Percentiles rank a stretch among this genome's conserved stretches.
Evolutionary conservation across 140 eudicot species (phyloP).

Genomic region (Stevia rebaudiana): DNA sequence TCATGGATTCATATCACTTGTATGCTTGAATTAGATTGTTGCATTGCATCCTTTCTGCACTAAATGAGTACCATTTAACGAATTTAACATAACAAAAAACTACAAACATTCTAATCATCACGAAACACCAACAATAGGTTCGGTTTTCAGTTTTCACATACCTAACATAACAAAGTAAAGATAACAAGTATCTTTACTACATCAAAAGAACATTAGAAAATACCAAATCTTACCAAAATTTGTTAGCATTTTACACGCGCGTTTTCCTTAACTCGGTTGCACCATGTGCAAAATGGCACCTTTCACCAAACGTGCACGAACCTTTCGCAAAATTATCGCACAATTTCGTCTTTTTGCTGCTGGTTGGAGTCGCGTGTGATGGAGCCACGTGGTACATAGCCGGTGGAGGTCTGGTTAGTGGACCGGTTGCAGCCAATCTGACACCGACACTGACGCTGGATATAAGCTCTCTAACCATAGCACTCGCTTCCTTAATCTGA

Average conservation of each 20-base stretch:
- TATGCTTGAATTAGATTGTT: too few relatives aligned
- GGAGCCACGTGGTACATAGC: constrained; percentile 21
- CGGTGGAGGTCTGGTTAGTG: constrained; percentile 12
- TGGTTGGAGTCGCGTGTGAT: neutral
- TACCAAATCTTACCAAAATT: neutral
- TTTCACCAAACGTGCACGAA: constrained; percentile 55
- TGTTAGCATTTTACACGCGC: constrained; percentile 11
- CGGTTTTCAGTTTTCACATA: neutral
- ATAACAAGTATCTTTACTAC: constrained; percentile 6
- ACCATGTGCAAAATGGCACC: constrained; percentile 69
- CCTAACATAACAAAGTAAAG: constrained; percentile 10
- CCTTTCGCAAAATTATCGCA: constrained; percentile 60
- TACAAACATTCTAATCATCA: neutral
- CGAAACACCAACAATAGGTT: neutral
- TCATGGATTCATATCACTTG: too few relatives aligned
- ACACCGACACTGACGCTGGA: constrained; percentile 30
- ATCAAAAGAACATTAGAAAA: neutral
- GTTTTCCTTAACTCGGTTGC: constrained; percentile 44
- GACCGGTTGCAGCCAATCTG: constrained; percentile 17
- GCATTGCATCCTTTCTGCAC: too few relatives aligned
- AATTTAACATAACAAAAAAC: neutral
- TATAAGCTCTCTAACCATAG: constrained; percentile 51
- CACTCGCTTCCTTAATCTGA: constrained; percentile 55
- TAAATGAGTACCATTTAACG: neutral
- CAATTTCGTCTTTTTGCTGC: constrained; percentile 42